These are phyloP conservation scores for Musa balbisiana DNA, from an alignment of 202 grass and related monocot genomes.

Conservation along the genomic window DNA sequence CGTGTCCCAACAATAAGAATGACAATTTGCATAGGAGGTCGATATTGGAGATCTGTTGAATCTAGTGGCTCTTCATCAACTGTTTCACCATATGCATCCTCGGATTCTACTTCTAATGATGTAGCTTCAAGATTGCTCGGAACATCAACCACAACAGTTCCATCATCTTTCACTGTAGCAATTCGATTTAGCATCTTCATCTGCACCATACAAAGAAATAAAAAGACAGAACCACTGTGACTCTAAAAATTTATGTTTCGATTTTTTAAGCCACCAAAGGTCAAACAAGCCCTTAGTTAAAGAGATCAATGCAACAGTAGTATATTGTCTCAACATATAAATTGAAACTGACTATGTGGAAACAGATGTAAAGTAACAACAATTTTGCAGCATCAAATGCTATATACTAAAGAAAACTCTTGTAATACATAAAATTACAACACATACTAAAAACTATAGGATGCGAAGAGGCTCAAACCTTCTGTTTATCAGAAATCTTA, in stretches of 20 bases:
- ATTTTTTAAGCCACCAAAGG: too few species aligned
- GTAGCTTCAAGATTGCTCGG: slow-evolving; percentile 51
- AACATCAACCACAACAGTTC: slow-evolving; percentile 87
- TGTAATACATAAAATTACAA: background rate
- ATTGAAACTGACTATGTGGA: too few species aligned
- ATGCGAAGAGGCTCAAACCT: slow-evolving; percentile 29
- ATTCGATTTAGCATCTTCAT: slow-evolving; percentile 72
- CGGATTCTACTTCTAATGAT: slow-evolving; percentile 26
- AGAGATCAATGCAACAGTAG: too few species aligned
- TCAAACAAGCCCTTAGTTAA: too few species aligned
- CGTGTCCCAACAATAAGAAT: slow-evolving; percentile 95
- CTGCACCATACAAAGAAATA: slow-evolving; percentile 25
- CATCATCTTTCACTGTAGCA: slow-evolving; percentile 76
- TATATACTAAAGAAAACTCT: background rate
- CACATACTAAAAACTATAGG: background rate
- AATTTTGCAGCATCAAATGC: background rate
- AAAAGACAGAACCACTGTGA: too few species aligned
- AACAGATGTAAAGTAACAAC: background rate
- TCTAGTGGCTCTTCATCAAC: slow-evolving; percentile 45
- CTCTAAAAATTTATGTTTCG: too few species aligned
- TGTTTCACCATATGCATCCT: slow-evolving; percentile 43
- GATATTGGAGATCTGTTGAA: slow-evolving; percentile 49
- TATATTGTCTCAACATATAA: too few species aligned
- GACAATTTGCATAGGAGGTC: slow-evolving; percentile 80
- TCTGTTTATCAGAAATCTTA: slow-evolving; percentile 62